phyloP scores from a whole-genome alignment of 495 filamentous ascomycete species.

The Aeminium ludgeri region DNA sequence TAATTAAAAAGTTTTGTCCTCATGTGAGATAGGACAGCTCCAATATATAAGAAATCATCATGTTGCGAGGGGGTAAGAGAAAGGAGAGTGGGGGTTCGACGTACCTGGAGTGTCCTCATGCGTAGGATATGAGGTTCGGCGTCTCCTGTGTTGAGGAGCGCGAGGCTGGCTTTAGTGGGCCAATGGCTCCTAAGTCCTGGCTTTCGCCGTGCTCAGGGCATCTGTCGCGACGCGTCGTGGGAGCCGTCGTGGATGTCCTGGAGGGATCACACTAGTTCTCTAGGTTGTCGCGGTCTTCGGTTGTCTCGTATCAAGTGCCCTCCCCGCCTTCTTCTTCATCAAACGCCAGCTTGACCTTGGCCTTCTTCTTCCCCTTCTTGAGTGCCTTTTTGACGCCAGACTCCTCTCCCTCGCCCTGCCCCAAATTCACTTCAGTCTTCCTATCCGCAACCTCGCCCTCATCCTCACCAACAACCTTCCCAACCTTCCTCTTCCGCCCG shows the following conservation, averaged over 20 bases:
- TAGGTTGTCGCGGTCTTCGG: too few relatives aligned
- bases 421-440: background rate
- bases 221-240: too few relatives aligned
- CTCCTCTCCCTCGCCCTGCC: slow-evolving; percentile 2
- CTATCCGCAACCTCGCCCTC: slow-evolving; percentile 8
- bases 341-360: slow-evolving; percentile 25
- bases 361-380: slow-evolving; percentile 26
- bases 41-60: slow-evolving; percentile 13
- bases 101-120: slow-evolving; percentile 1
- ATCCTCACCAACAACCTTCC: slow-evolving; percentile 19
- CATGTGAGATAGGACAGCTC: slow-evolving; percentile 18
- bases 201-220: too few relatives aligned
- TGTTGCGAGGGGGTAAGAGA: background rate
- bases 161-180: too few relatives aligned
- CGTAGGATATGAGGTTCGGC: too few relatives aligned
- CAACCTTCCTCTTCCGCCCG: slow-evolving; percentile 24
- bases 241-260: too few relatives aligned
- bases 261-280: too few relatives aligned
- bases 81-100: background rate
- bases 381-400: background rate
- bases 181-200: too few relatives aligned
- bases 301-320: too few relatives aligned
- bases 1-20: too few relatives aligned
- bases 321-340: slow-evolving; percentile 20
- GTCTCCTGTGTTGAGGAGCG: too few relatives aligned